phyloP scores from a whole-genome alignment of 1,139 yeast genomes.

The Debaryomyces robertsiae region DNA sequence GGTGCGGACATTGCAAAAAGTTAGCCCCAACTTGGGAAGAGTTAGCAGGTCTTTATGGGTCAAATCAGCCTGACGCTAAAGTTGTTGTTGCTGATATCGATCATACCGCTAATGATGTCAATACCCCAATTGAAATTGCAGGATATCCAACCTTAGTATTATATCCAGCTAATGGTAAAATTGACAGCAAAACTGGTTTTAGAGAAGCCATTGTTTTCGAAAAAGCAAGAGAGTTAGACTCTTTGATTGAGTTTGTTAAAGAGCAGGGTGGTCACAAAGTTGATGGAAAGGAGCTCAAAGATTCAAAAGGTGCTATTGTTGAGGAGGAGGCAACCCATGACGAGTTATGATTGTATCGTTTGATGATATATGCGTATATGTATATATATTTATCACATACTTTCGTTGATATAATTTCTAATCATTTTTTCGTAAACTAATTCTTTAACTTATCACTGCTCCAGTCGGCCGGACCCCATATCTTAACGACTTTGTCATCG shows the following conservation, averaged over 20 bases:
- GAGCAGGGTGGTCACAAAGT: slow-evolving; percentile 61
- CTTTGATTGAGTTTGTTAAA: slow-evolving; percentile 69
- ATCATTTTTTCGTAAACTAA: background rate
- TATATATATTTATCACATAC: slow-evolving; percentile 5
- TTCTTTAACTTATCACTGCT: slow-evolving; percentile 2
- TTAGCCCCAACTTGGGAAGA: slow-evolving; percentile 92
- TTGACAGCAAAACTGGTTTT: slow-evolving; percentile 54
- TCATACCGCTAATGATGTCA: slow-evolving; percentile 87
- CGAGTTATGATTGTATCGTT: slow-evolving; percentile 36
- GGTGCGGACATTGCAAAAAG: slow-evolving; percentile 99
- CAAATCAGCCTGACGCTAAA: slow-evolving; percentile 48
- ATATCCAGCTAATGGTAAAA: slow-evolving; percentile 86
- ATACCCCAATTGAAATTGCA: slow-evolving; percentile 61
- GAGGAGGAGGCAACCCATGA: slow-evolving; percentile 42
- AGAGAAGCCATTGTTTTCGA: slow-evolving; percentile 68
- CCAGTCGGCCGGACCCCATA: slow-evolving; percentile 56
- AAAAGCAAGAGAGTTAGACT: slow-evolving; percentile 75
- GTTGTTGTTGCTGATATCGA: slow-evolving; percentile 85
- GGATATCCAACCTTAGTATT: slow-evolving; percentile 95
- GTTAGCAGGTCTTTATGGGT: slow-evolving; percentile 67
- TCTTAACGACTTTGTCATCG: slow-evolving; percentile 70
- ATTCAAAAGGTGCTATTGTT: slow-evolving; percentile 32
- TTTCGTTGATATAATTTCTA: background rate
- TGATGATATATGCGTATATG: slow-evolving; percentile 4
- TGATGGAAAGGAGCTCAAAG: slow-evolving; percentile 47